Evolutionary conservation across 441 rosid species (phyloP), one percentile per base, ranked within the genome.

Genomic region (Erodium trifolium): DNA sequence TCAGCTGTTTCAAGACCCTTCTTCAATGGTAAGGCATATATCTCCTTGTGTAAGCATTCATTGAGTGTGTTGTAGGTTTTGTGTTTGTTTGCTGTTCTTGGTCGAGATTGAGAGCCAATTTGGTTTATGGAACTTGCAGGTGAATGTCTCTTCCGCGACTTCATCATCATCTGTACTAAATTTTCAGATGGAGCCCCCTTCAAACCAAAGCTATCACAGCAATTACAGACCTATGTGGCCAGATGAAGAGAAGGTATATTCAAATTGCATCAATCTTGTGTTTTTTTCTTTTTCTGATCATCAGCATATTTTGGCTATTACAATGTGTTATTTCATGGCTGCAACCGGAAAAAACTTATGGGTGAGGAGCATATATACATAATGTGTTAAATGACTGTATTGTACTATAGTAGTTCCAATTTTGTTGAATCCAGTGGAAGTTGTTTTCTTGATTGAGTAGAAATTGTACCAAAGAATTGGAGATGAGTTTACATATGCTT

Each of bases 181-280:
- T 60, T 60, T 60, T 23, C 64, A 23, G 64, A 23, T 60, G 34
- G 64, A 60, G 64, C 64, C 64, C 64, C 64, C 64, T 60, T 60
- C 64, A 60, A 60, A 60, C 64, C 64, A 60, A 60, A 60, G 64
- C 64, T 23, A 19, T 23, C 31, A 60, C 19, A 18, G 64, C 64
- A 60, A 60, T 60, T 60, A 19, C 64, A 19, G 64, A 60, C 64
- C 34, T 9, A 19, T 60, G 64, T 60, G 64, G 64, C 64, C 64
- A 1, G 64, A 60, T 60, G 64, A 60, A 60, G 64, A 60, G 13
- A 60, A 60, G 64, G 64, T 60, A 60, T 60, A 60, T 60, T 60
- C 64, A 23, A 60, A 19, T 60, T 9, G 12, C 64, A 19, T 19
- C 57, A n/a, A 51, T 51, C 57, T n/a, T 51, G 6, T 51, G 17